Evolutionary conservation across 345 rosid species (phyloP).

Genomic region (Nephelium lappaceum): DNA sequence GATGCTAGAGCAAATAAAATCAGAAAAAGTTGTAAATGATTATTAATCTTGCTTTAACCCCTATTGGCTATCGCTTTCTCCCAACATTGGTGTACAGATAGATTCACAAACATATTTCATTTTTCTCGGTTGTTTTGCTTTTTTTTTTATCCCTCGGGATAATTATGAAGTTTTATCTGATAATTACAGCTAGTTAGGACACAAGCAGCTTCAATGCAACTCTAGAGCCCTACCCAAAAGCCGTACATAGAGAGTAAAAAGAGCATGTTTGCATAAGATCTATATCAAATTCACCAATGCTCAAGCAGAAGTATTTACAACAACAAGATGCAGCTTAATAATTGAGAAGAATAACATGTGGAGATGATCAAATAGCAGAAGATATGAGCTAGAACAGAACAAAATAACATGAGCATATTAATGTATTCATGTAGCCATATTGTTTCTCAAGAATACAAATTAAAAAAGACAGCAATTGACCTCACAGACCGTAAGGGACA

Average conservation of each 20-base stretch:
- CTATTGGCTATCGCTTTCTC: not conserved
- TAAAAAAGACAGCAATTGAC: not conserved
- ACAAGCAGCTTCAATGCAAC: not conserved
- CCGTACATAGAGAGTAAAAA: not conserved
- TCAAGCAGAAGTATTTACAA: not conserved
- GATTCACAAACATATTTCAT: not conserved
- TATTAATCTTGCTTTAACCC: not conserved
- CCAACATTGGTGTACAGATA: not conserved
- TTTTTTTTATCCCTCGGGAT: not conserved
- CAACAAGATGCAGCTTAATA: not conserved
- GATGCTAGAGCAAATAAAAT: constrained; percentile 65
- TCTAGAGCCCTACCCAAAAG: not conserved
- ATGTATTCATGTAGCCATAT: not conserved
- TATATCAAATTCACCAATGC: not conserved
- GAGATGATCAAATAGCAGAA: constrained; percentile 2
- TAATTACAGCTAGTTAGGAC: constrained; percentile 1
- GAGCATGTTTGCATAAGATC: not conserved
- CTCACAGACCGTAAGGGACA: not conserved
- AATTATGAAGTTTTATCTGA: not conserved
- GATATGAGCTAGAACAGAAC: not conserved
- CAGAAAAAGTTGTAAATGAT: constrained; percentile 31
- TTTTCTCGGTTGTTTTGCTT: not conserved
- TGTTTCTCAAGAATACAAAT: not conserved
- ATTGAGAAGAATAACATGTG: not conserved
- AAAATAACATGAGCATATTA: not conserved